Evolutionary conservation across 108 stramenopile genomes (phyloP).

Genomic region (Nitzschia putrida): DNA sequence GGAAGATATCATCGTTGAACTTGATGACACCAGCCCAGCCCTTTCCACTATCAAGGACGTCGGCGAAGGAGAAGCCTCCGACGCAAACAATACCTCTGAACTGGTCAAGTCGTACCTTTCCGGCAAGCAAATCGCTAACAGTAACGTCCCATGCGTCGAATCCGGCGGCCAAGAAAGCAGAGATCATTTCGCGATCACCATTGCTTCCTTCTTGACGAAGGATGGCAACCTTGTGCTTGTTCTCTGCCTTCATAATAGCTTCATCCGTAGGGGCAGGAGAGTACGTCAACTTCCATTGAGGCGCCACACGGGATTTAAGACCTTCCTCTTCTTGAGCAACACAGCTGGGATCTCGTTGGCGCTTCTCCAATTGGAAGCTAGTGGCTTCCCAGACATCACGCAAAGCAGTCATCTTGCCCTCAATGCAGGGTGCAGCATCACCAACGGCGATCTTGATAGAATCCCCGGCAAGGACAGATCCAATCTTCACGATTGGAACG

Average conservation of each 20-base stretch:
- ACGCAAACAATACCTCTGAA: conserved; percentile 97
- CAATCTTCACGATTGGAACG: conserved; percentile 79
- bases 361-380: conserved; percentile 93
- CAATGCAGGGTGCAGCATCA: conserved; percentile 62
- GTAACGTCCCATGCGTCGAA: conserved; percentile 98
- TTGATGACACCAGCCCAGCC: conserved; percentile 99
- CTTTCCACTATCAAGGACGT: conserved; percentile 97
- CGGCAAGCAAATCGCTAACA: conserved; percentile 83
- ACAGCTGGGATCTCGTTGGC: conserved; percentile 92
- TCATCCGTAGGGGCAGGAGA: conserved; percentile 66
- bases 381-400: conserved; percentile 98
- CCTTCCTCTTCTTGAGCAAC: conserved; percentile 90
- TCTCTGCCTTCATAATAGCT: conserved; percentile 55
- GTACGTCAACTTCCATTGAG: conserved; percentile 86
- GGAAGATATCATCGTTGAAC: conserved; percentile 90
- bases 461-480: conserved; percentile 73
- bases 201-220: conserved; percentile 98
- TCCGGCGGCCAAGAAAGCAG: conserved; percentile 94
- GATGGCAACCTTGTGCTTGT: conserved; percentile 93
- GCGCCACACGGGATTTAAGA: conserved; percentile 77
- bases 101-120: conserved; percentile 74
- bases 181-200: conserved; percentile 97
- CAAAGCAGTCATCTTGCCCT: conserved; percentile 86
- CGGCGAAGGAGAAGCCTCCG: conserved; percentile 98
- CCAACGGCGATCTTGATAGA: conserved; percentile 86